Base-by-base conservation (phyloP, 495 filamentous ascomycete species). In the Penicillium diatomitis region DNA sequence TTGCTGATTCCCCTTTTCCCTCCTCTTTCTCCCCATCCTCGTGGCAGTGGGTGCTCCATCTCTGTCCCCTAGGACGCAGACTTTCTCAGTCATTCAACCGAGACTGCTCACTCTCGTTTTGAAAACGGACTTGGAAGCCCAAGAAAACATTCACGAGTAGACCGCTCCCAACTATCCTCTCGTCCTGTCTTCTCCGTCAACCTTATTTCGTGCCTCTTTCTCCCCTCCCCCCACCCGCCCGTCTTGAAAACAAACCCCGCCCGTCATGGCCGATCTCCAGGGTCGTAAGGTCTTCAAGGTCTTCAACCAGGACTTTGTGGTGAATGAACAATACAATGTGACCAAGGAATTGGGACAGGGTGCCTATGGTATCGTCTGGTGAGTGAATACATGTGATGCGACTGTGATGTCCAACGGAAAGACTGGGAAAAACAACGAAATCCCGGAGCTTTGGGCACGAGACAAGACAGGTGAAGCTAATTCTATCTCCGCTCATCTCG, bases 281-380 rank as follows among this genome's bases (percentile, higher is more conserved):
- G 87, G 87, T 63, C 86, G 90, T 64, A 95, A 94, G 76, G 79
- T 90, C 69, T 98, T 97, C 80, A 97, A 97, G 85, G 92, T 97
- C 62, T 98, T 98, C 75, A 96, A 96, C 79, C 92, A 98, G 68
- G 92, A 98, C 74, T 98, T 98, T 62, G 85, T 96, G 54, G 92
- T 98, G 52, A 94, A 96, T 64, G 90, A 97, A 70, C 81, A 94
- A 44, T 98, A 98, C 73, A 95, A 85, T 63, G 92, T 98, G 52
- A 98, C 90, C 46, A 98, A 98, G 77, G 92, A 98, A 73, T 78
- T 98, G 38, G 92, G 94, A 28, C 92, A 98, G 64, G 92, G 92
- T 53, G 94, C 92, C 50, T 98, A 97, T 58, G 94, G 92, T 66
- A 96, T 98, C 60, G 94, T 98, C 63, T 98, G 92, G 91, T 96